A percentile compares a stretch with the other conserved stretches of the same genome.
phyloP scores from a whole-genome alignment of 805 yeast species.

The Maudiozyma saulgeensis region DNA sequence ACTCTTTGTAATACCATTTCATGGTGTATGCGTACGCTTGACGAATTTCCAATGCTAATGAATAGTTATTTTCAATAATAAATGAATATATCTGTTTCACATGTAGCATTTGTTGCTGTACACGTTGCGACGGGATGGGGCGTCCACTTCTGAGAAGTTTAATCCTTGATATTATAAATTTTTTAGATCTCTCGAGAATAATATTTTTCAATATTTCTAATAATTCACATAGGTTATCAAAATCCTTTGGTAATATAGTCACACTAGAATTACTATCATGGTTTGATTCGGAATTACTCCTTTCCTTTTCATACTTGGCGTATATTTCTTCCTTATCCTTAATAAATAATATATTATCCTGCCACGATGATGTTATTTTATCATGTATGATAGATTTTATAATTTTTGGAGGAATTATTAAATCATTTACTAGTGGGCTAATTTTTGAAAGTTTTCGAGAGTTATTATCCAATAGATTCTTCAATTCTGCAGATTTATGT shows the following conservation, averaged over 20 bases:
- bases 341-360: constrained; percentile 48
- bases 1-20: constrained; percentile 82
- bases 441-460: constrained; percentile 41
- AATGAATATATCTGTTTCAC: constrained; percentile 57
- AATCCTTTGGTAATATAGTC: constrained; percentile 19
- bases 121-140: constrained; percentile 57
- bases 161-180: constrained; percentile 54
- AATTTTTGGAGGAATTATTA: constrained; percentile 65
- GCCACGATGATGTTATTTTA: constrained; percentile 52
- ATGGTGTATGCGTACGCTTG: constrained; percentile 81
- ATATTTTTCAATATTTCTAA: constrained; percentile 47
- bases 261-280: background rate
- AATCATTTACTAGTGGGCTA: constrained; percentile 67
- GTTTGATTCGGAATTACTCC: constrained; percentile 1
- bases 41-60: constrained; percentile 61
- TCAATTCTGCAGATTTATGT: constrained; percentile 40
- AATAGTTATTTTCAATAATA: constrained; percentile 42
- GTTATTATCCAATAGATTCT: constrained; percentile 39
- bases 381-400: constrained; percentile 50
- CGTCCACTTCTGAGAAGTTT: constrained; percentile 53
- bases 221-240: constrained; percentile 14
- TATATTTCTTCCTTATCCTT: constrained; percentile 52
- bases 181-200: constrained; percentile 68
- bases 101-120: constrained; percentile 57
- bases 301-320: constrained; percentile 28